Conservation (phyloP, 2,329 filamentous ascomycete genomes). For the Biscogniauxia sp. region DNA sequence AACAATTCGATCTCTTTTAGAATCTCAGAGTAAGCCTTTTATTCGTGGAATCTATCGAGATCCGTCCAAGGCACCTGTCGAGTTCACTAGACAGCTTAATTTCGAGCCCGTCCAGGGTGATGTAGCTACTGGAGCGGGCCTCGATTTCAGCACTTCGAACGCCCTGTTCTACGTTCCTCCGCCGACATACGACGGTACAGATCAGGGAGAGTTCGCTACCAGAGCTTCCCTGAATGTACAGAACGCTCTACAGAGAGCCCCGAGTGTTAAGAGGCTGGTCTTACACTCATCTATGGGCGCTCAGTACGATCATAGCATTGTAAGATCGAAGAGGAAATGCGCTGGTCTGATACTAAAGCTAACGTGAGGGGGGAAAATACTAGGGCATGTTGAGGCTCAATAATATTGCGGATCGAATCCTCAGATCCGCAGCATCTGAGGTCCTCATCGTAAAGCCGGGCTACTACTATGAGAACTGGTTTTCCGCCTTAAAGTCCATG, state of each 20-base stretch:
- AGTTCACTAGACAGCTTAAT: conserved; percentile 27
- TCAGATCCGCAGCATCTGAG: conserved; percentile 19
- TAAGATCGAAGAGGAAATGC: conserved; percentile 7
- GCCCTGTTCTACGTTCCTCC: conserved; percentile 36
- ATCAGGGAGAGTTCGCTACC: conserved; percentile 24
- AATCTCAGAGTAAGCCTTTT: conserved; percentile 14
- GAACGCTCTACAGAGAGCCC: conserved; percentile 17
- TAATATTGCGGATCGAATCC: conserved; percentile 22
- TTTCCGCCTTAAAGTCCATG: conserved; percentile 15
- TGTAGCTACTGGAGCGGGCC: conserved; percentile 21
- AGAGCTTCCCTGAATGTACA: conserved; percentile 25
- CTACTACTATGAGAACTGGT: conserved; percentile 23
- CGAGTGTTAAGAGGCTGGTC: conserved; percentile 23
- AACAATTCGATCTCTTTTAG: conserved; percentile 29
- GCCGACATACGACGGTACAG: conserved; percentile 26
- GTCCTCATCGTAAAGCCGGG: conserved; percentile 22
- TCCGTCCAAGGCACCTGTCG: conserved; percentile 27
- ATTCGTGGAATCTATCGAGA: conserved; percentile 34
- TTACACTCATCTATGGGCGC: conserved; percentile 31
- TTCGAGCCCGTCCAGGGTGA: conserved; percentile 33
- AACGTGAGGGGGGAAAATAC: neutral
- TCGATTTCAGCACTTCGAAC: conserved; percentile 31
- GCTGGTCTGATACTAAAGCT: neutral
- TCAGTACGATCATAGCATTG: conserved; percentile 30
- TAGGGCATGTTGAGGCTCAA: conserved; percentile 30